A percentile compares a stretch with the other conserved stretches of the same genome.
These are phyloP conservation scores for Leptographium procerum DNA, from an alignment of 2,329 filamentous ascomycete genomes.

Conservation along the genomic window DNA sequence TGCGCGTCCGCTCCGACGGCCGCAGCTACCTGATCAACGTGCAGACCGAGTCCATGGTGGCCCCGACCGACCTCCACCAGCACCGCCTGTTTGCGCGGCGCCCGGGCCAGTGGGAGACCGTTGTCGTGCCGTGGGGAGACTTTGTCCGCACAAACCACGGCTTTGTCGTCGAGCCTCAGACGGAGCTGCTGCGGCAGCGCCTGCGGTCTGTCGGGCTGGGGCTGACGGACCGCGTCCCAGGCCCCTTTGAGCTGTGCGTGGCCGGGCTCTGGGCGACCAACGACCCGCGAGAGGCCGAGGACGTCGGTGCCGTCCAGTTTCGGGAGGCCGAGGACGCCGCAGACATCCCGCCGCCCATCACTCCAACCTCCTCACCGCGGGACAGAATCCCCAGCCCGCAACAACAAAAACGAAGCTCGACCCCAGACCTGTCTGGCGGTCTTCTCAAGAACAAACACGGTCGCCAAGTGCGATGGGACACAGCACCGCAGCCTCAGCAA, in stretches of 20 bases:
- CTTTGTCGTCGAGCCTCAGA: conserved; percentile 83
- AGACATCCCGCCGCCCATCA: background rate
- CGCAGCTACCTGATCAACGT: conserved; percentile 90
- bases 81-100: conserved; percentile 72
- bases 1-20: conserved; percentile 84
- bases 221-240: conserved; percentile 77
- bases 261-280: conserved; percentile 90
- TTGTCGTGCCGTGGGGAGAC: conserved; percentile 81
- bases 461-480: conserved; percentile 6
- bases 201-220: conserved; percentile 79
- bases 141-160: conserved; percentile 95
- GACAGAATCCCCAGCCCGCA: background rate
- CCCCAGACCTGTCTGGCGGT: background rate
- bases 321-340: conserved; percentile 7
- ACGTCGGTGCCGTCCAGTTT: conserved; percentile 11
- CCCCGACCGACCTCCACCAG: conserved; percentile 86
- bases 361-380: too few relatives aligned
- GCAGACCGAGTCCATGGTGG: conserved; percentile 82
- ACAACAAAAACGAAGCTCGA: too few relatives aligned
- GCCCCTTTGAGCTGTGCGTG: conserved; percentile 78
- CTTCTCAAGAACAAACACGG: conserved; percentile 9
- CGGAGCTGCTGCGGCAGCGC: conserved; percentile 76
- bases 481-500: background rate
- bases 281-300: conserved; percentile 28
- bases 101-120: conserved; percentile 85